These are phyloP conservation scores for Brasilioporus rufonigricans DNA, from an alignment of 768 basidiomycete species.

Conservation along the genomic window DNA sequence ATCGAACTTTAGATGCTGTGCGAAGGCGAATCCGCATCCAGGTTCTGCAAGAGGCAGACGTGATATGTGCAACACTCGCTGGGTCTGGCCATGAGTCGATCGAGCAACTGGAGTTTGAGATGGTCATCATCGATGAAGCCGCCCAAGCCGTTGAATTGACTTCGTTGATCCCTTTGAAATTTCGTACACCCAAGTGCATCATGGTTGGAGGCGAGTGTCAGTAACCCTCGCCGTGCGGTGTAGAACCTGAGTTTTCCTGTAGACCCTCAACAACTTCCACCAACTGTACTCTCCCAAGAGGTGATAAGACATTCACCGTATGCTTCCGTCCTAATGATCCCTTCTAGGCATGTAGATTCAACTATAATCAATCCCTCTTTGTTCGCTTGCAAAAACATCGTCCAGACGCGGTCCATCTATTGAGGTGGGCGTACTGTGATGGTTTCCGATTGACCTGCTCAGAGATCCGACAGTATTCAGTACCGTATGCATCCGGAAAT, in stretches of 20 bases:
- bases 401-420: conserved; percentile 82
- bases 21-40: conserved; percentile 70
- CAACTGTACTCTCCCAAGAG: conserved; percentile 73
- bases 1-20: conserved; percentile 78
- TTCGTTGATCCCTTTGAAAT: conserved; percentile 93
- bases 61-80: conserved; percentile 91
- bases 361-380: conserved; percentile 91
- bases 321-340: conserved; percentile 15
- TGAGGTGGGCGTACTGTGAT: conserved; percentile 57
- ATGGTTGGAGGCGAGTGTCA: conserved; percentile 78
- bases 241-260: background rate
- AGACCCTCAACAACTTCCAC: conserved; percentile 95
- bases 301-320: conserved; percentile 34
- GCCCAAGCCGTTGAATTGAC: conserved; percentile 96
- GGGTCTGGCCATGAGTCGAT: conserved; percentile 90
- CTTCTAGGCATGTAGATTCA: conserved; percentile 58
- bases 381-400: conserved; percentile 81
- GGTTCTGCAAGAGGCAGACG: conserved; percentile 85
- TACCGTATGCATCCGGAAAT: conserved; percentile 99
- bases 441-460: background rate
- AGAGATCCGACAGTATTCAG: conserved; percentile 68
- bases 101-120: conserved; percentile 84
- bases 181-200: conserved; percentile 76
- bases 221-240: background rate
- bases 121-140: conserved; percentile 97